A percentile compares a stretch with the other conserved stretches of the same genome.
Evolutionary conservation across 2,329 filamentous ascomycete genomes (phyloP).

Genomic region (Penicillium psychrosexuale): DNA sequence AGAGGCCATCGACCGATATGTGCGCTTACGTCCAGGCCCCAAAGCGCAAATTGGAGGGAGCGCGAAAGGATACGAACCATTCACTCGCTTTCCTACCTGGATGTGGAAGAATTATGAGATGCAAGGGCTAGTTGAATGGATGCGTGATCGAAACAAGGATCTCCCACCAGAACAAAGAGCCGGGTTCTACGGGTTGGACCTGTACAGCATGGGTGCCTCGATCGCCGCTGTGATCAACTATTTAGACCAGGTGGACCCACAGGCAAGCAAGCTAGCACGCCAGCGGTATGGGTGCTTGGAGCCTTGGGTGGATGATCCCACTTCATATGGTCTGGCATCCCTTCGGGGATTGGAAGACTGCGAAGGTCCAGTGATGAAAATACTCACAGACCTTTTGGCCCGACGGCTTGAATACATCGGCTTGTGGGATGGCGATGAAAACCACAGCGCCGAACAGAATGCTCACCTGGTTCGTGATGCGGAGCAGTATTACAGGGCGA

Average conservation of each 20-base stretch:
- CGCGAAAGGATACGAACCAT: slow-evolving; percentile 37
- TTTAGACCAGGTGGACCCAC: slow-evolving; percentile 46
- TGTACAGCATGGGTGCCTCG: slow-evolving; percentile 50
- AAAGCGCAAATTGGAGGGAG: slow-evolving; percentile 31
- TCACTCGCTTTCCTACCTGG: slow-evolving; percentile 54
- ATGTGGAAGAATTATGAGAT: slow-evolving; percentile 57
- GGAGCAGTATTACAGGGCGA: slow-evolving; percentile 52
- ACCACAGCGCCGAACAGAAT: slow-evolving; percentile 52
- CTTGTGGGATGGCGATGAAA: slow-evolving; percentile 45
- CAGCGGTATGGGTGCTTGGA: slow-evolving; percentile 48
- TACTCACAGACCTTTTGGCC: slow-evolving; percentile 46
- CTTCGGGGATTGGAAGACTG: slow-evolving; percentile 45
- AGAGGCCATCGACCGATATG: slow-evolving; percentile 51
- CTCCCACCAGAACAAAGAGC: slow-evolving; percentile 31
- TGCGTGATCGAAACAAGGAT: slow-evolving; percentile 44
- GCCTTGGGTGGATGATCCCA: slow-evolving; percentile 51
- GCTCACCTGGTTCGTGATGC: slow-evolving; percentile 50
- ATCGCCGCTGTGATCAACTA: slow-evolving; percentile 50
- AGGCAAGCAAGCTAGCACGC: slow-evolving; percentile 45
- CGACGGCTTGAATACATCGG: slow-evolving; percentile 43
- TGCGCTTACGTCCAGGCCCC: slow-evolving; percentile 45
- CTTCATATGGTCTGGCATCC: slow-evolving; percentile 48
- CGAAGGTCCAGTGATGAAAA: slow-evolving; percentile 46
- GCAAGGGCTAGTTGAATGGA: slow-evolving; percentile 52
- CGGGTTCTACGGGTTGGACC: slow-evolving; percentile 52